phyloP scores from a whole-genome alignment of 2,329 filamentous ascomycete genomes.

The Epichloe scottii region DNA sequence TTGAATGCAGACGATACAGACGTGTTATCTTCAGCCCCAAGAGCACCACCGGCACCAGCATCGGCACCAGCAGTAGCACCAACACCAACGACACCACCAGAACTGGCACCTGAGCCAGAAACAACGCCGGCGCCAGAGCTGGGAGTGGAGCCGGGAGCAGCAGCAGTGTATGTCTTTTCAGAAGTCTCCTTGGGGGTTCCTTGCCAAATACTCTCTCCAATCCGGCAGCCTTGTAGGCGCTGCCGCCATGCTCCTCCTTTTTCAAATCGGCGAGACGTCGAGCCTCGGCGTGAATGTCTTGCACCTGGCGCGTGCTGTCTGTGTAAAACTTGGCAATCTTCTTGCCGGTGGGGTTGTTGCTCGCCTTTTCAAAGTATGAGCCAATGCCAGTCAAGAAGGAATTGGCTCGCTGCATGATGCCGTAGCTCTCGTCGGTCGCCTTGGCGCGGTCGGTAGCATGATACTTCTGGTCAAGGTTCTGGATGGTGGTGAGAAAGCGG shows the following conservation, averaged over 20 bases:
- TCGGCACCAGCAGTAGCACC: background rate
- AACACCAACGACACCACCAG: background rate
- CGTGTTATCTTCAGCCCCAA: conserved; percentile 7
- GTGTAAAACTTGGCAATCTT: conserved; percentile 82
- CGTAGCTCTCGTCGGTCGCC: conserved; percentile 73
- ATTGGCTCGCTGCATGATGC: conserved; percentile 61
- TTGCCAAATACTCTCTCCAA: conserved; percentile 46
- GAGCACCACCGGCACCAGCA: conserved; percentile 1
- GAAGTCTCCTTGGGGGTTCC: conserved; percentile 25
- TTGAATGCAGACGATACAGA: conserved; percentile 11
- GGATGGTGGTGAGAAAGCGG: conserved; percentile 66
- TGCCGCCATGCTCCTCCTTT: conserved; percentile 49
- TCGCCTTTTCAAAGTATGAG: conserved; percentile 92
- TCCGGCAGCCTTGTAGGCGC: conserved; percentile 45
- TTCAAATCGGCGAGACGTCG: conserved; percentile 80
- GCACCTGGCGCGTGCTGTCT: conserved; percentile 72
- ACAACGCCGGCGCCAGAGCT: background rate
- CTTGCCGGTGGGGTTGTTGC: conserved; percentile 75
- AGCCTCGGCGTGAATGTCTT: conserved; percentile 89
- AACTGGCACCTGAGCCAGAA: background rate
- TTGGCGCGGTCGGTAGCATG: conserved; percentile 79
- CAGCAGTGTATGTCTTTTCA: conserved; percentile 10
- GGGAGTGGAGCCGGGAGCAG: conserved; percentile 7
- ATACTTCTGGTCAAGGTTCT: conserved; percentile 70
- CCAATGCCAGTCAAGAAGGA: conserved; percentile 51